phyloP scores from a whole-genome alignment of 2,329 filamentous ascomycete genomes.

The Cyclaneusma minus region DNA sequence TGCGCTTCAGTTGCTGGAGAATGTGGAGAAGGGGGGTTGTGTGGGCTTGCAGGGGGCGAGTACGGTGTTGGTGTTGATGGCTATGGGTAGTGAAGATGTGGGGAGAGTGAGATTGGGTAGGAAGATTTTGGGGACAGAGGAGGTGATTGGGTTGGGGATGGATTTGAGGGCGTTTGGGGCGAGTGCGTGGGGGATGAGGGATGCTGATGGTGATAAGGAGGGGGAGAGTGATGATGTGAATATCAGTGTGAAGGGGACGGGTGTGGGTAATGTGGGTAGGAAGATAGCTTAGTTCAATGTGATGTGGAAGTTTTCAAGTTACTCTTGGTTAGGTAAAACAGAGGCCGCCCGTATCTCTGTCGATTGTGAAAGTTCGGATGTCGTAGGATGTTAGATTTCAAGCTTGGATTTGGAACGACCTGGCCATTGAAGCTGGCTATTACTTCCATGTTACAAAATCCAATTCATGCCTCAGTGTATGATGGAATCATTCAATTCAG shows the following conservation, averaged over 20 bases:
- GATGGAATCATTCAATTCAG: no score
- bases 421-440: no score
- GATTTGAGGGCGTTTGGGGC: slow-evolving; percentile 82
- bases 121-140: slow-evolving; percentile 68
- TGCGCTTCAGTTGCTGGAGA: slow-evolving; percentile 78
- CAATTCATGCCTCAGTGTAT: no score
- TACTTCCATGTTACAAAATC: no score
- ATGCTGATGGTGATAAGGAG: slow-evolving; percentile 49
- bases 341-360: slow-evolving; percentile 11
- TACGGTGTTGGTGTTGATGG: slow-evolving; percentile 79
- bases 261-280: slow-evolving; percentile 86
- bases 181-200: slow-evolving; percentile 78
- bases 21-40: slow-evolving; percentile 69
- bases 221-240: slow-evolving; percentile 54
- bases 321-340: background rate
- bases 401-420: no score
- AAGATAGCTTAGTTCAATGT: slow-evolving; percentile 67
- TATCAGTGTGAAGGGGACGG: slow-evolving; percentile 80
- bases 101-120: slow-evolving; percentile 70
- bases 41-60: slow-evolving; percentile 55
- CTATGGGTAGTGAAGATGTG: slow-evolving; percentile 94
- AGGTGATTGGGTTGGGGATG: slow-evolving; percentile 63
- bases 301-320: no score
- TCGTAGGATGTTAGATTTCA: no score
- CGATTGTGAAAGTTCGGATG: no score